Evolutionary conservation across 345 rosid species (phyloP).

Genomic region (Arabidopsis arenosa): DNA sequence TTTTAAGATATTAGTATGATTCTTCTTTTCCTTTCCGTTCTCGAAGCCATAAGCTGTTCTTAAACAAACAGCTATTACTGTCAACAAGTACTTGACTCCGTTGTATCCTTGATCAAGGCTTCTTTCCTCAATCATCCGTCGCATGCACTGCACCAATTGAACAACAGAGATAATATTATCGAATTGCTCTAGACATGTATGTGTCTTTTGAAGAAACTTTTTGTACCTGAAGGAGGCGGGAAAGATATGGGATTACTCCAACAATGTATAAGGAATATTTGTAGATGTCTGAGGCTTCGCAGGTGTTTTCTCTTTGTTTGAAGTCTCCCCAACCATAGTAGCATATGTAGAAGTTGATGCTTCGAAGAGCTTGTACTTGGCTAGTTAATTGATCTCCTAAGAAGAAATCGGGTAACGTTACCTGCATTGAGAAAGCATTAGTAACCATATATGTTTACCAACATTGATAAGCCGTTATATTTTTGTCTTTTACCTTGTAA

Average conservation of each 20-base stretch:
- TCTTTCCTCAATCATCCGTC: conserved; percentile 64
- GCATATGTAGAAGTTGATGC: conserved; percentile 57
- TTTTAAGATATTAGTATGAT: background rate
- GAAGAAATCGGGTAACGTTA: conserved; percentile 65
- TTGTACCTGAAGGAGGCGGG: conserved; percentile 70
- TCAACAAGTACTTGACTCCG: conserved; percentile 59
- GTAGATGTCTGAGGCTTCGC: conserved; percentile 44
- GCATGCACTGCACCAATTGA: conserved; percentile 52
- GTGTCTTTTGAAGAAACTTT: background rate
- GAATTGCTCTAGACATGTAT: background rate
- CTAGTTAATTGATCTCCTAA: conserved; percentile 71
- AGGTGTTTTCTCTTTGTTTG: conserved; percentile 51
- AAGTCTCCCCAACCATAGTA: conserved; percentile 66
- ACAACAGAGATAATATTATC: background rate
- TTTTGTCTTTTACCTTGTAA: conserved; percentile 41
- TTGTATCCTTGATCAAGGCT: conserved; percentile 54
- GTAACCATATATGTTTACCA: conserved; percentile 34
- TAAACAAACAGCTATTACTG: conserved; percentile 57
- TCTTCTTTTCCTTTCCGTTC: conserved; percentile 1
- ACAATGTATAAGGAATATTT: conserved; percentile 47
- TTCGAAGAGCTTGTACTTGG: conserved; percentile 71
- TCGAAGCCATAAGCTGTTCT: conserved; percentile 47
- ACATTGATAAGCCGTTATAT: conserved; percentile 2
- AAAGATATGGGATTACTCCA: conserved; percentile 63
- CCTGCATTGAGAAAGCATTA: conserved; percentile 50